These are phyloP conservation scores for Hypoxylon sp. DNA, from an alignment of 2,329 filamentous ascomycete species.

Conservation along the genomic window DNA sequence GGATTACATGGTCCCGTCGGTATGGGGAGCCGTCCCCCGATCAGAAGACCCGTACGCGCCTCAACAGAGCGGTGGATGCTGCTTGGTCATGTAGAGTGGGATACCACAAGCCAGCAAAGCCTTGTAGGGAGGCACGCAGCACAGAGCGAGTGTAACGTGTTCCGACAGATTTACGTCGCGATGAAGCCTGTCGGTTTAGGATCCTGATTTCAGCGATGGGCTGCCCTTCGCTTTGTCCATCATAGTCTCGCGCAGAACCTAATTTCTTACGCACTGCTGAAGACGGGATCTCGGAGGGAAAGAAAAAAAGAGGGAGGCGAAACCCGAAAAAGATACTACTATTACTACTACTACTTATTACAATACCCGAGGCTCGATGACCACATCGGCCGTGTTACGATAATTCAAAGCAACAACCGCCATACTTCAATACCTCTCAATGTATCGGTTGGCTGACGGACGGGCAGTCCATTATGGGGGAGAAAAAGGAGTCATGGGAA, in stretches of 20 bases:
- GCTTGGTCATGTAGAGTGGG: slow-evolving; percentile 84
- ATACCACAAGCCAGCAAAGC: slow-evolving; percentile 37
- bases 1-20: slow-evolving; percentile 98
- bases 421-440: slow-evolving; percentile 49
- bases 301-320: slow-evolving; percentile 28
- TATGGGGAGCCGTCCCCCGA: slow-evolving; percentile 95
- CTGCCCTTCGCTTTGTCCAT: slow-evolving; percentile 33
- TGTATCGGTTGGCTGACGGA: slow-evolving; percentile 47
- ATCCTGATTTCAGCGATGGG: slow-evolving; percentile 47
- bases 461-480: slow-evolving; percentile 45
- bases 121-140: slow-evolving; percentile 30
- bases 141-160: slow-evolving; percentile 29
- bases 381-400: slow-evolving; percentile 51
- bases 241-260: slow-evolving; percentile 37
- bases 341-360: slow-evolving; percentile 36
- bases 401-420: slow-evolving; percentile 50
- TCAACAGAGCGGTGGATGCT: slow-evolving; percentile 93
- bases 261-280: slow-evolving; percentile 42
- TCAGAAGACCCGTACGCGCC: slow-evolving; percentile 98
- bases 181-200: slow-evolving; percentile 46
- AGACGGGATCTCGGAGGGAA: slow-evolving; percentile 36
- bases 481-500: slow-evolving; percentile 51
- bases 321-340: slow-evolving; percentile 40
- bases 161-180: slow-evolving; percentile 46
- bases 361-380: slow-evolving; percentile 47